These are phyloP conservation scores for Megacollybia platyphylla DNA, from an alignment of 1,284 basidiomycete genomes.

Conservation along the genomic window DNA sequence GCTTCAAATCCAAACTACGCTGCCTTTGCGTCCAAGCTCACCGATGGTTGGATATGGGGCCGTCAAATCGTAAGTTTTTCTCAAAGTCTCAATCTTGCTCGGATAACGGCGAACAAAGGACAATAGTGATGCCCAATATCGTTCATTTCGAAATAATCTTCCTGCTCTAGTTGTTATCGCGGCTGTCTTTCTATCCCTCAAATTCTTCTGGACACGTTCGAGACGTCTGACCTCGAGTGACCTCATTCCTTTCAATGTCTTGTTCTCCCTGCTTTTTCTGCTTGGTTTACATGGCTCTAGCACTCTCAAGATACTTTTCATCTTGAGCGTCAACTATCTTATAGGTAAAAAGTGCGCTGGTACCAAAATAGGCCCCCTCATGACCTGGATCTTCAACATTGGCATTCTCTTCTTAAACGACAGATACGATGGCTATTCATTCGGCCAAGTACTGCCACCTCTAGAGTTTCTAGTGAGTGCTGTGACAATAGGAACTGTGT, in stretches of 20 bases:
- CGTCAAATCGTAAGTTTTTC: constrained; percentile 44
- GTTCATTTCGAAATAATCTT: constrained; percentile 69
- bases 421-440: constrained; percentile 65
- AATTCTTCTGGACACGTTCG: constrained; percentile 27
- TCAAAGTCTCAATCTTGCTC: background rate
- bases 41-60: constrained; percentile 57
- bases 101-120: constrained; percentile 36
- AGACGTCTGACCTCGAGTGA: constrained; percentile 13
- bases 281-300: constrained; percentile 81
- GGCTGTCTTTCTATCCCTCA: constrained; percentile 29
- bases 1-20: constrained; percentile 67
- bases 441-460: constrained; percentile 39
- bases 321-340: constrained; percentile 62
- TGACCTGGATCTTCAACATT: constrained; percentile 74
- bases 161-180: constrained; percentile 45
- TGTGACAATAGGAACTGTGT: background rate
- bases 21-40: constrained; percentile 47
- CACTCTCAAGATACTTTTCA: constrained; percentile 64
- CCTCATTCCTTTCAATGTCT: constrained; percentile 40
- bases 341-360: constrained; percentile 39
- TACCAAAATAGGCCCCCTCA: constrained; percentile 29
- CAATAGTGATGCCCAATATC: constrained; percentile 79
- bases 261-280: constrained; percentile 62
- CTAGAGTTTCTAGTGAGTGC: constrained; percentile 29
- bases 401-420: constrained; percentile 73